Evolutionary conservation across 257 asterid species (phyloP), one percentile per base, ranked within the genome.

Genomic region (Marsdenia floribunda): DNA sequence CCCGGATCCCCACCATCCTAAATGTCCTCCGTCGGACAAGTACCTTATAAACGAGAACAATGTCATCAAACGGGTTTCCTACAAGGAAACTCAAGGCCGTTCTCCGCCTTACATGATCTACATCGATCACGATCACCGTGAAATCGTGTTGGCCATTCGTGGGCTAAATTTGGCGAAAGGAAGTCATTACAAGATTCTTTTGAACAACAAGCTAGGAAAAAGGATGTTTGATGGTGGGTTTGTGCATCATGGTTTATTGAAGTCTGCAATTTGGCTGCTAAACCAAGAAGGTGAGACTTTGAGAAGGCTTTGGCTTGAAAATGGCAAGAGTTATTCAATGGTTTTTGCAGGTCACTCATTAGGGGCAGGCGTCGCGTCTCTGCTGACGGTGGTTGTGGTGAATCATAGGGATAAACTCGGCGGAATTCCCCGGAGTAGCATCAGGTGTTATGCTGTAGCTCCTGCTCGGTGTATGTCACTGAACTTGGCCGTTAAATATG

Each of bases 211-310:
- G 69, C 79, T 90, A 47, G 99, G 97, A 26, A 84, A 71, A 88
- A 98, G 90, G 86, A 90, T 87, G 97, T 92, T 92, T 70, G 96
- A 89, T 79, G 97, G 99, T n/a, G 99, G 99, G 0, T 95, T 87
- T 76, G 99, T 95, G 52, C 99, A 95, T 74, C 87, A 86, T 38
- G 99, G 99, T 47, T 73, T 92, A 82, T 72, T 95, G 84, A 89
- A 89, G 65, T 91, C 99, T 0, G 99, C 99, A 42, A 70, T 81
- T 40, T 95, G 97, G 97, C 76, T 95, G 73, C 68, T 95, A 87
- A 83, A 86, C 10, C 75, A 75, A 1, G 99, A 92, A 60, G 80
- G 96, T 37, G 98, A 87, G 77, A 87, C 87, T 24, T 68, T 95
- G 83, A 85, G 63, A 74, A 81, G 77, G 71, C 72, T 87, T 80